phyloP scores from a whole-genome alignment of 495 filamentous ascomycete genomes.

The Aspergillus biplanus region DNA sequence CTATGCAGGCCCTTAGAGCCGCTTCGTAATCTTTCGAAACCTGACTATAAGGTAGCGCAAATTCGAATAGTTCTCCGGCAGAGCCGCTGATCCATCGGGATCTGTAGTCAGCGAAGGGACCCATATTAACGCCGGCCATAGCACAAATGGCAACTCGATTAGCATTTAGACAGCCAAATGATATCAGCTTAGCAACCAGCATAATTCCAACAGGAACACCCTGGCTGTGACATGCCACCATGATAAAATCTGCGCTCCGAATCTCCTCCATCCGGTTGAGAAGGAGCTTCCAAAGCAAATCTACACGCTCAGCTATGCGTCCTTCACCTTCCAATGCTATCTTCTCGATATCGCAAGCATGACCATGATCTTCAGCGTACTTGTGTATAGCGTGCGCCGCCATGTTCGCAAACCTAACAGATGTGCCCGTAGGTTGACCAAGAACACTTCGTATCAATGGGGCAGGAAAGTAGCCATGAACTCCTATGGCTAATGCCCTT shows the following conservation, averaged over 20 bases:
- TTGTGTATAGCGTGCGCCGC: slow-evolving; percentile 81
- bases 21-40: slow-evolving; percentile 82
- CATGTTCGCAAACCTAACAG: slow-evolving; percentile 87
- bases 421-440: slow-evolving; percentile 94
- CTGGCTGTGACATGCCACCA: slow-evolving; percentile 92
- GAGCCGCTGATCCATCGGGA: slow-evolving; percentile 83
- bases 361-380: slow-evolving; percentile 73
- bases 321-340: slow-evolving; percentile 97
- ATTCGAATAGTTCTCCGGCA: slow-evolving; percentile 91
- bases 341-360: slow-evolving; percentile 76
- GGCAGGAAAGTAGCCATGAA: slow-evolving; percentile 93
- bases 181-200: slow-evolving; percentile 89
- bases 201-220: slow-evolving; percentile 93
- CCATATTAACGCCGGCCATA: slow-evolving; percentile 94
- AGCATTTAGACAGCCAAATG: slow-evolving; percentile 70
- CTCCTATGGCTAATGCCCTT: slow-evolving; percentile 86
- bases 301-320: slow-evolving; percentile 87
- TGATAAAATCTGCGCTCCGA: slow-evolving; percentile 80
- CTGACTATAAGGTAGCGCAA: slow-evolving; percentile 74
- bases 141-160: slow-evolving; percentile 80
- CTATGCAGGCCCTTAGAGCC: slow-evolving; percentile 70
- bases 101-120: slow-evolving; percentile 86
- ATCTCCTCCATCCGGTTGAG: slow-evolving; percentile 96
- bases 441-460: slow-evolving; percentile 81
- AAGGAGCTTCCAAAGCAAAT: slow-evolving; percentile 89